A percentile compares a stretch with the other conserved stretches of the same genome.
These are phyloP conservation scores for Cyanidioschyzon merolae DNA, from an alignment of 23 red algal species.

Conservation along the genomic window DNA sequence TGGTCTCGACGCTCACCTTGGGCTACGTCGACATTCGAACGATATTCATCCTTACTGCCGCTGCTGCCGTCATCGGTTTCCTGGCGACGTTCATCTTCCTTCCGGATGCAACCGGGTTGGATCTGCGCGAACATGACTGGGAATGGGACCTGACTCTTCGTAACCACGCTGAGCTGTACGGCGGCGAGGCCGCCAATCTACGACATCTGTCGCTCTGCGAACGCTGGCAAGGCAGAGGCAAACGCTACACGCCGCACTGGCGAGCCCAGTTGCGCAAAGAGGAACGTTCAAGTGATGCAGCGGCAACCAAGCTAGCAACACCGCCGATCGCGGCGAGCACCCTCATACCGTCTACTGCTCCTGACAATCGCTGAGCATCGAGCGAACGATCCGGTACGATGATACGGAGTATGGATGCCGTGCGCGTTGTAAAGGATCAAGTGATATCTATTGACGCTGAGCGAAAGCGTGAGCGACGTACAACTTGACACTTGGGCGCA, in stretches of 20 bases:
- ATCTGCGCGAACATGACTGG: slow-evolving; percentile 1
- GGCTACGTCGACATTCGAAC: not conserved
- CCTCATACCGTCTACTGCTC: no score
- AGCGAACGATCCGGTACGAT: no score
- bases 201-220: slow-evolving; percentile 7
- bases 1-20: slow-evolving; percentile 9
- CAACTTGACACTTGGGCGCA: no score
- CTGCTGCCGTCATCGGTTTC: not conserved
- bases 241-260: not conserved
- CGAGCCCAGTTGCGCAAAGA: no score
- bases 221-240: not conserved
- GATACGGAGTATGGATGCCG: no score
- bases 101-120: not conserved
- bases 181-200: not conserved
- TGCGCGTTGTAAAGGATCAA: no score
- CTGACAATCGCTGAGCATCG: no score
- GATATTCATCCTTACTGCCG: slow-evolving; percentile 1
- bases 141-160: not conserved
- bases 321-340: no score
- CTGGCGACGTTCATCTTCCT: not conserved
- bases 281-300: no score
- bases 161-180: not conserved
- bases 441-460: no score
- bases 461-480: no score
- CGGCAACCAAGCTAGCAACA: no score